A percentile compares a stretch with the other conserved stretches of the same genome.
Conservation (phyloP, 495 filamentous ascomycete genomes). For the Trichoderma gamsii region DNA sequence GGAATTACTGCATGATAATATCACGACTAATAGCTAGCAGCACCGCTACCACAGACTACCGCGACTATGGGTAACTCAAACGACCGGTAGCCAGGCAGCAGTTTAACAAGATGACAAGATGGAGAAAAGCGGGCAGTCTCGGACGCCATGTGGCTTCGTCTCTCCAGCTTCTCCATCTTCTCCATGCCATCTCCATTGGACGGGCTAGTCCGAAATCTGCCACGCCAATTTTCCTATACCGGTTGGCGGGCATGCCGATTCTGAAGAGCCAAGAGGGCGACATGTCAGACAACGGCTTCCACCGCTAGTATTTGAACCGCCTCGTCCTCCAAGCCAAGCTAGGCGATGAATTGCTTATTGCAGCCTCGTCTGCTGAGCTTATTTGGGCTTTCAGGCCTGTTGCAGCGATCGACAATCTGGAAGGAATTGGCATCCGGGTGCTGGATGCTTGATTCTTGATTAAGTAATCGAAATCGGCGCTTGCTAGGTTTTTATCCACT, state of each 20-base stretch:
- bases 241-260: not conserved
- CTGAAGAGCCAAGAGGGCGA: not conserved
- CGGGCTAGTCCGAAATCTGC: not conserved
- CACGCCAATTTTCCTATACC: not conserved
- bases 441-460: too few species aligned
- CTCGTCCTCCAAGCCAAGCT: not conserved
- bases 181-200: not conserved
- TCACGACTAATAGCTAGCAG: not conserved
- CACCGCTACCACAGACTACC: not conserved
- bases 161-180: conserved; percentile 13
- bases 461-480: too few species aligned
- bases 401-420: not conserved
- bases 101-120: not conserved
- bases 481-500: too few species aligned
- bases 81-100: conserved; percentile 5
- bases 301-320: not conserved
- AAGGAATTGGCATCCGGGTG: too few species aligned
- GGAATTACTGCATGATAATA: too few species aligned
- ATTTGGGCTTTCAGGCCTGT: not conserved
- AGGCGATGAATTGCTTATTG: not conserved
- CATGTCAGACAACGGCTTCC: not conserved
- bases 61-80: not conserved
- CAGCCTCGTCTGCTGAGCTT: not conserved
- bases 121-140: not conserved
- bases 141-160: conserved; percentile 4